Base-by-base conservation (phyloP, 2,329 filamentous ascomycete species). In the Emydomyces testavorans region DNA sequence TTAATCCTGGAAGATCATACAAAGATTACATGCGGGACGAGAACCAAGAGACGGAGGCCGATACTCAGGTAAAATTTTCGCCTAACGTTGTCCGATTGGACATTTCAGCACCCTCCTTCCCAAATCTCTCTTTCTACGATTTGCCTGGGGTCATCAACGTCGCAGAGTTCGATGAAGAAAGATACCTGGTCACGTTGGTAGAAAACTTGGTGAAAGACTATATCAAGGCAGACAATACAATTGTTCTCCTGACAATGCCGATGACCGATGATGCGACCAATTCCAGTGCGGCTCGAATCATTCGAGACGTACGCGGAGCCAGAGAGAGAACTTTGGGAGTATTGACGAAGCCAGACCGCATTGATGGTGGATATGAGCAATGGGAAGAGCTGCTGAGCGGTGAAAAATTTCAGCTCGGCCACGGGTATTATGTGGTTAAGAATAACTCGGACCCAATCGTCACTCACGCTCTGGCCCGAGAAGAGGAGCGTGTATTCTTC, bases 51-150 rank as follows among this genome's bases (percentile, higher is more conserved):
- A 62, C 66, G 2, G 57, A 64, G 40, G 49, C 57, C 0, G 46
- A 54, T 32, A 54, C 59, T 62, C 36, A 77, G 4, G 79, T 82
- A 0, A 79, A 84, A 6, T 93, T 93, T 54, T 87, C 83, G 0
- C 88, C 88, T 0, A 94, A 94, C 54, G 74, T 88, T 0, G 80
- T 94, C 0, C 76, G 80, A 0, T 69, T 94, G 0, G 77, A 87
- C 45, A 87, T 94, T 21, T 78, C 78, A 0, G 83, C 82, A 0
- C 83, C 83, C 0, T 73, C 71, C 0, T 72, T 90, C 0, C 82
- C 85, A 0, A 79, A 85, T 4, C 62, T 94, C 0, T 86, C 82
- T 0, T 93, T 94, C 56, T 90, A 85, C 52, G 88, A 94, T 52
- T 72, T 94, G 0, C 88, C 88, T 0, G 88, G 88, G 0, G 79